Base-by-base conservation (phyloP, 2,329 filamentous ascomycete species). In the Paecilomyces niveus region DNA sequence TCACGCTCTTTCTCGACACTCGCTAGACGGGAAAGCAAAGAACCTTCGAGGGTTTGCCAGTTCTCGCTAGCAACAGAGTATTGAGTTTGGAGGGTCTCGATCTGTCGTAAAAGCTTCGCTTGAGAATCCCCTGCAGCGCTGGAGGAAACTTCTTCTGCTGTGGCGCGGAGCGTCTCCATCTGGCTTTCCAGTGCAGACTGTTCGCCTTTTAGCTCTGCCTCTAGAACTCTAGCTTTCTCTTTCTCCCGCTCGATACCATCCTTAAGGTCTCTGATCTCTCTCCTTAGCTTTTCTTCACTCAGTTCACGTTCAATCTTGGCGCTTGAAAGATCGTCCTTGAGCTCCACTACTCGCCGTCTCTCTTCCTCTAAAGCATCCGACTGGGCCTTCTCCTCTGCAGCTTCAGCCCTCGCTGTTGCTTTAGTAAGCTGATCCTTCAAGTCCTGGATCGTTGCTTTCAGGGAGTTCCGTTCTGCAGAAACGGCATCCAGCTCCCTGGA, bases 41-140 rank as follows among this genome's bases (percentile, higher is more conserved):
- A 95, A 9, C 89, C 85, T 73, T 99, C 93, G 61, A 99, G 95
- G 0, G 92, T 90, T 70, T 97, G 92, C 94, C 95, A 99, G 67
- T 99, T 99, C 69, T 96, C 91, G 65, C 90, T 94, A 1, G 94
- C 94, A 57, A 95, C 87, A 0, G 92, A 87, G 74, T 99, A 96
- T 72, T 99, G 95, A 6, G 90, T 94, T 74, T 99, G 94, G 39
- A 99, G 77, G 0, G 90, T 97, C 77, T 99, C 94, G 57, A 99
- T 89, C 74, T 99, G 95, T 49, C 94, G 86, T 51, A 97, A 80
- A 49, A 97, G 80, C 72, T 97, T 97, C 51, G 89, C 89, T 67
- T 96, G 92, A 0, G 89, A 85, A 69, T 96, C 90, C 13, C 92
- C 89, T 5, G 86, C 86, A 13, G 85, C 85, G 15, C 90, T 89